Evolutionary conservation across 352 stramenopile species (phyloP).

Genomic region (Hyaloperonospora arabidopsidis): DNA sequence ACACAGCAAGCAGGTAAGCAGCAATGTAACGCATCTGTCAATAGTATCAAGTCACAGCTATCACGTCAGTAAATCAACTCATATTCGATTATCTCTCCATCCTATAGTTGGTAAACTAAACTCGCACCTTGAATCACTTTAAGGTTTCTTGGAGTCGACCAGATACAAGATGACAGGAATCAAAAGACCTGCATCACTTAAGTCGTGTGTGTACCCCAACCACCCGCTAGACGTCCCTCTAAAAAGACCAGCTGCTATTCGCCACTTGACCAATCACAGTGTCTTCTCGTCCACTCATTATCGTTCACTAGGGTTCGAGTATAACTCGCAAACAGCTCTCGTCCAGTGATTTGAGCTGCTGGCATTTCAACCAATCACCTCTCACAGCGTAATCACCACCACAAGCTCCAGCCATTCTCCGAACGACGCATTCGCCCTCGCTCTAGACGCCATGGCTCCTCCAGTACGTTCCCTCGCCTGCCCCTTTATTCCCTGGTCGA

Average conservation of each 20-base stretch:
- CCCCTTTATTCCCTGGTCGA: background rate
- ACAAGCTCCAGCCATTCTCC: conserved; percentile 20
- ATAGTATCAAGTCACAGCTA: background rate
- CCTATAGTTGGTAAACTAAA: background rate
- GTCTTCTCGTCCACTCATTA: conserved; percentile 31
- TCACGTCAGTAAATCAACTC: background rate
- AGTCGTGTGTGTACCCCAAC: conserved; percentile 3
- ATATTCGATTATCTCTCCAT: background rate
- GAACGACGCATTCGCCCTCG: conserved; percentile 22
- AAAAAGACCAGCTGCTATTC: conserved; percentile 30
- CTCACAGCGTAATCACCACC: background rate
- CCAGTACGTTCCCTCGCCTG: conserved; percentile 32
- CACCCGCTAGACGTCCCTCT: conserved; percentile 41
- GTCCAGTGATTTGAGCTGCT: conserved; percentile 27
- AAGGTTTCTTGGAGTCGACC: conserved; percentile 82
- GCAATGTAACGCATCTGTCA: conserved; percentile 94
- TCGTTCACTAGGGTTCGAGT: background rate
- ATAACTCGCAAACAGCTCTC: background rate
- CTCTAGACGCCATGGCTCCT: conserved; percentile 41
- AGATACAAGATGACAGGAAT: conserved; percentile 80
- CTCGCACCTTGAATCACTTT: conserved; percentile 88
- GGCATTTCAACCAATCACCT: conserved; percentile 27
- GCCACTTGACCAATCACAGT: conserved; percentile 30
- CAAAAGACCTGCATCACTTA: background rate
- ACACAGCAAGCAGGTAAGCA: conserved; percentile 93